Conservation (phyloP, 805 yeast species). For the Wickerhamiella cacticola region DNA sequence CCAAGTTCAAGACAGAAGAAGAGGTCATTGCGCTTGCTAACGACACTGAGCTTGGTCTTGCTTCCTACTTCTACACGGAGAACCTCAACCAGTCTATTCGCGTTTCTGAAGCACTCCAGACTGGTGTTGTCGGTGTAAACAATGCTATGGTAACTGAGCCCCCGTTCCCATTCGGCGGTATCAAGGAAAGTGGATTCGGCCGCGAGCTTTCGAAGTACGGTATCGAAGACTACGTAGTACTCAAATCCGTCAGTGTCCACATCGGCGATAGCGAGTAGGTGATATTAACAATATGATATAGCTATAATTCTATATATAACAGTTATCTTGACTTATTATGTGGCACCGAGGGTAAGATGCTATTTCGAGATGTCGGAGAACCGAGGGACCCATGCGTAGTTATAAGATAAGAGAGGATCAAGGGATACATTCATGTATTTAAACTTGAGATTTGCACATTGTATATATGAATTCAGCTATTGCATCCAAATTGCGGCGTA, state of each 20-base stretch:
- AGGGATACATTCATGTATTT: too few relatives aligned
- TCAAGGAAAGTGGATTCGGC: conserved; percentile 68
- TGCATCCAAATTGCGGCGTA: too few relatives aligned
- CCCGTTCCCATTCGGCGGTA: conserved; percentile 50
- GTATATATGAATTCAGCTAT: too few relatives aligned
- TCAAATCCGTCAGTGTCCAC: conserved; percentile 61
- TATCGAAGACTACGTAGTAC: conserved; percentile 54
- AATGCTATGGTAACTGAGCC: conserved; percentile 58
- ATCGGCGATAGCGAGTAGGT: too few relatives aligned
- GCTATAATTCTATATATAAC: too few relatives aligned
- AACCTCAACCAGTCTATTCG: conserved; percentile 44
- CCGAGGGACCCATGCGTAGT: too few relatives aligned
- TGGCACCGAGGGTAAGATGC: too few relatives aligned
- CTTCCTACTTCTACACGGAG: conserved; percentile 58
- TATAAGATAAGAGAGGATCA: too few relatives aligned
- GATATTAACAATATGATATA: too few relatives aligned
- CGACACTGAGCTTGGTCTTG: conserved; percentile 57
- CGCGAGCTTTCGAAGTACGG: conserved; percentile 72
- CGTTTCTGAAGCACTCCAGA: conserved; percentile 55
- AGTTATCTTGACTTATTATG: too few relatives aligned
- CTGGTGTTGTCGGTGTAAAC: conserved; percentile 75
- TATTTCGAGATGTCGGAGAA: too few relatives aligned
- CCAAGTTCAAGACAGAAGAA: conserved; percentile 50
- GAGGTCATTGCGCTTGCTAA: conserved; percentile 56
- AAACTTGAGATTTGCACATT: too few relatives aligned